A percentile compares a stretch with the other conserved stretches of the same genome.
Evolutionary conservation across 2,329 filamentous ascomycete species (phyloP).

Genomic region (Endocalyx cinctus): DNA sequence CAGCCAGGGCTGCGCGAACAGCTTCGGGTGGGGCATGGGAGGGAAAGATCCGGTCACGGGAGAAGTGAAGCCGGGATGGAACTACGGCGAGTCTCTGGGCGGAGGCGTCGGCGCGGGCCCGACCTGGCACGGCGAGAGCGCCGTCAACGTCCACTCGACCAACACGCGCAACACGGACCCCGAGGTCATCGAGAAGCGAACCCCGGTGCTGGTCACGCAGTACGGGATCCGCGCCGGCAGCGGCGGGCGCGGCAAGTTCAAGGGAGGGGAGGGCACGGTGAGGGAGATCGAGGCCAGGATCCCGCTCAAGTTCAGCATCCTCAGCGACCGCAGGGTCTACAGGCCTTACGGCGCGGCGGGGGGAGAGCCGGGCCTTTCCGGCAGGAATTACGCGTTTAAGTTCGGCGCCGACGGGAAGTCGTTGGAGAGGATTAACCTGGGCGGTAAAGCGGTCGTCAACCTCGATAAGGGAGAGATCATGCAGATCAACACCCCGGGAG

Average conservation of each 20-base stretch:
- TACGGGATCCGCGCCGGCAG: conserved; percentile 56
- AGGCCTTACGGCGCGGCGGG: conserved; percentile 68
- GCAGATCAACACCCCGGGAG: conserved; percentile 31
- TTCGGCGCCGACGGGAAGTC: conserved; percentile 21
- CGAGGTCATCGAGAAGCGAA: conserved; percentile 65
- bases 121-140: conserved; percentile 61
- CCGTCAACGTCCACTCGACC: conserved; percentile 72
- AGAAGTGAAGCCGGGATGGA: conserved; percentile 5
- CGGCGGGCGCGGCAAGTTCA: conserved; percentile 54
- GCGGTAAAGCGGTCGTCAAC: conserved; percentile 26
- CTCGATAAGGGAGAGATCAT: conserved; percentile 29
- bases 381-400: conserved; percentile 45
- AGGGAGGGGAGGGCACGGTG: conserved; percentile 63
- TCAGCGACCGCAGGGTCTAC: conserved; percentile 67
- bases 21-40: conserved; percentile 57
- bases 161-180: conserved; percentile 70
- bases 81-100: conserved; percentile 74
- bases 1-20: conserved; percentile 73
- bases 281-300: conserved; percentile 69
- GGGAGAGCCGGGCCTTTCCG: conserved; percentile 61
- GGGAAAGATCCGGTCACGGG: conserved; percentile 2
- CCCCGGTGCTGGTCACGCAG: conserved; percentile 62
- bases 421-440: conserved; percentile 28
- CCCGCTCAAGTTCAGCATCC: conserved; percentile 63
- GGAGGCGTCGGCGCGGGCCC: conserved; percentile 63